Evolutionary conservation across 805 yeast genomes (phyloP).

Genomic region (Yarrowia keelungensis): DNA sequence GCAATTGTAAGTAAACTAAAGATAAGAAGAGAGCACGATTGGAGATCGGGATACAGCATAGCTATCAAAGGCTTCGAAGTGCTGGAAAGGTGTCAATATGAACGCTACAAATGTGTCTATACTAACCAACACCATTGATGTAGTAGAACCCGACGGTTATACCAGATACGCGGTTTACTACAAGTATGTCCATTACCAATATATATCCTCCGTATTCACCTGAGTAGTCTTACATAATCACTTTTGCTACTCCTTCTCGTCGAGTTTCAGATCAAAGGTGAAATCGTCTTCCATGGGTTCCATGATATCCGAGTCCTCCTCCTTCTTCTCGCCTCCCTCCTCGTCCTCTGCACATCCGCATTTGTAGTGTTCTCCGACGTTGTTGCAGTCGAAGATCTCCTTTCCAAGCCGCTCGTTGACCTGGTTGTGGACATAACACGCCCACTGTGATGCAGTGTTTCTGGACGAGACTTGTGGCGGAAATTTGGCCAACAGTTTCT

Average conservation of each 20-base stretch:
- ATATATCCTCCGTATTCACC: background rate
- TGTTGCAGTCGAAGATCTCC: constrained; percentile 80
- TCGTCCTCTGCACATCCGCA: constrained; percentile 93
- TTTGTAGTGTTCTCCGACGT: constrained; percentile 86
- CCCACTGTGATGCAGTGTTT: constrained; percentile 91
- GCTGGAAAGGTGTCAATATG: too few species aligned
- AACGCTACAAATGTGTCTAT: too few species aligned
- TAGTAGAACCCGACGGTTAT: too few species aligned
- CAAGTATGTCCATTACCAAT: background rate
- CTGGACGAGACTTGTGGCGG: constrained; percentile 87
- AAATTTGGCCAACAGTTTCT: constrained; percentile 64
- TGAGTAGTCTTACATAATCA: background rate
- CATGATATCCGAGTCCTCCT: constrained; percentile 44
- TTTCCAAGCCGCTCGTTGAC: constrained; percentile 78
- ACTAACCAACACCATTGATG: too few species aligned
- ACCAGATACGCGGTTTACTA: background rate
- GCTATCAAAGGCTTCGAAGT: too few species aligned
- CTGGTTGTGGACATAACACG: constrained; percentile 88
- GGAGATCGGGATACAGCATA: too few species aligned
- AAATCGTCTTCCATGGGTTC: constrained; percentile 35
- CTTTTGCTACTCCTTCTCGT: background rate
- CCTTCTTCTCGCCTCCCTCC: constrained; percentile 51
- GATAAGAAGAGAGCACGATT: too few species aligned
- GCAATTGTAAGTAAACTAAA: too few species aligned
- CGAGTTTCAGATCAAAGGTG: background rate